Evolutionary conservation across 768 basidiomycete genomes (phyloP).

Genomic region (Suillus placidus): DNA sequence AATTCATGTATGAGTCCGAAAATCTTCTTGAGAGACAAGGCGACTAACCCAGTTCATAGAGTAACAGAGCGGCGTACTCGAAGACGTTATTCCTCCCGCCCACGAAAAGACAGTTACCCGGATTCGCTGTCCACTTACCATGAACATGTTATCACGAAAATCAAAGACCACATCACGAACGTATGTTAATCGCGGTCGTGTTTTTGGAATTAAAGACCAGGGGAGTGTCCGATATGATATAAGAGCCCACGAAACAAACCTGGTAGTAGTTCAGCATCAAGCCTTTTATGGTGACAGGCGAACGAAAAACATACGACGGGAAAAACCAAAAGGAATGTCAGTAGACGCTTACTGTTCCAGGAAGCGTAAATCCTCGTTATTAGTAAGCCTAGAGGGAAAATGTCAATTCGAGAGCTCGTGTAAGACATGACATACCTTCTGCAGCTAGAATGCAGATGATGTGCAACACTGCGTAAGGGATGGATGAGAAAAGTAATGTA

Average conservation of each 20-base stretch:
- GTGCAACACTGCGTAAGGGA: background rate
- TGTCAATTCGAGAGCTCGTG: background rate
- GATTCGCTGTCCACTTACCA: background rate
- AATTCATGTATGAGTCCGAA: background rate
- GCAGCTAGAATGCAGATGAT: background rate
- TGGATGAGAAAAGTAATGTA: background rate
- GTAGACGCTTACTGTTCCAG: background rate
- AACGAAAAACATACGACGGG: background rate
- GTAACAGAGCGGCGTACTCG: background rate
- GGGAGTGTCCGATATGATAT: background rate
- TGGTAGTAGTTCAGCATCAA: background rate
- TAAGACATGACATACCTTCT: background rate
- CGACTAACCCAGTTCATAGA: background rate
- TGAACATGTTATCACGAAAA: background rate
- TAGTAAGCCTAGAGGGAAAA: background rate
- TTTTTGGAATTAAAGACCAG: background rate
- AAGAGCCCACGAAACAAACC: background rate
- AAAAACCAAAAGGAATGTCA: background rate
- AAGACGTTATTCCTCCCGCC: background rate
- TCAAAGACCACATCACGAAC: background rate
- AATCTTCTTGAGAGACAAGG: background rate
- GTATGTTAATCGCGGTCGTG: background rate
- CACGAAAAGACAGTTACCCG: background rate
- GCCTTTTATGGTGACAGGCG: too few species aligned
- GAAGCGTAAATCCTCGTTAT: background rate